These are phyloP conservation scores for Colletotrichum nymphaeae DNA, from an alignment of 2,329 filamentous ascomycete genomes.

Conservation along the genomic window DNA sequence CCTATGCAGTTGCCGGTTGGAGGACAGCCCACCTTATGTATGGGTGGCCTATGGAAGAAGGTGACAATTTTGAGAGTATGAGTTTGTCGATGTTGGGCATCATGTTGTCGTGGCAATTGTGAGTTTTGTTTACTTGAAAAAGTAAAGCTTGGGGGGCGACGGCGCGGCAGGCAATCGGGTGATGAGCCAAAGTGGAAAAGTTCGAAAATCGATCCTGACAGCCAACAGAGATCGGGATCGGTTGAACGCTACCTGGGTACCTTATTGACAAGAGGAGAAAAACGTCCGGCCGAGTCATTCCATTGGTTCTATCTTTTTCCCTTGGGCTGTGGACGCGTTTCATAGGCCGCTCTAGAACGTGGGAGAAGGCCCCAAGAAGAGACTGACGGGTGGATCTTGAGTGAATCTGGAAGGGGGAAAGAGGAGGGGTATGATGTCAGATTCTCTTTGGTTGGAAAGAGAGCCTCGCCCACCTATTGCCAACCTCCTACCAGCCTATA, in stretches of 20 bases:
- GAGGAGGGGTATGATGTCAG: conserved; percentile 8
- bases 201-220: background rate
- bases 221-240: background rate
- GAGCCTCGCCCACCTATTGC: background rate
- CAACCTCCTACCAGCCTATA: too few relatives aligned
- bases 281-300: background rate
- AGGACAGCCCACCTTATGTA: background rate
- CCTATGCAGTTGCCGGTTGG: background rate
- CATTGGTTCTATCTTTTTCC: background rate
- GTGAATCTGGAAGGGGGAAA: background rate
- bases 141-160: background rate
- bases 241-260: too few relatives aligned
- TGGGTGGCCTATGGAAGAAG: too few relatives aligned
- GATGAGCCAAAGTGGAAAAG: background rate
- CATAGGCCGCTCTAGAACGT: background rate
- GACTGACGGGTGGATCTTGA: background rate
- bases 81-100: too few relatives aligned
- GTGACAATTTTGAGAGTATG: too few relatives aligned
- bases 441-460: background rate
- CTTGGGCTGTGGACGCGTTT: background rate
- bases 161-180: background rate
- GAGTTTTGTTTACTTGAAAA: background rate
- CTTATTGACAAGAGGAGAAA: background rate
- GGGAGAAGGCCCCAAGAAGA: background rate
- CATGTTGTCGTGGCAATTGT: background rate